Conservation (phyloP, 306 rosid genomes). For the Boehmeria nivea region DNA sequence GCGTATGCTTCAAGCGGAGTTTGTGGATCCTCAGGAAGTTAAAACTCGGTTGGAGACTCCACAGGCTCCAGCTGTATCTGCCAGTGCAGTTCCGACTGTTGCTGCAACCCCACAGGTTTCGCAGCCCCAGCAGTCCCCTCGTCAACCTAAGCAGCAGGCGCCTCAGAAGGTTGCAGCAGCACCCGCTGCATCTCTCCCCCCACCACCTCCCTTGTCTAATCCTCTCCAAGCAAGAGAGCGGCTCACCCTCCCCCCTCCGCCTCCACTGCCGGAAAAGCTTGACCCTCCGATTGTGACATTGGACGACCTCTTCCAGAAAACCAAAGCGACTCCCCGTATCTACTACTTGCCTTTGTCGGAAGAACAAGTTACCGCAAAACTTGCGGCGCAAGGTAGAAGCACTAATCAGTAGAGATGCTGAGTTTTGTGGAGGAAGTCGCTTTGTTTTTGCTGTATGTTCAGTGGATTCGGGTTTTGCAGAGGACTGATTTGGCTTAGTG, state of each 20-base stretch:
- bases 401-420: conserved; percentile 30
- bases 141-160: conserved; percentile 30
- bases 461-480: too few relatives aligned
- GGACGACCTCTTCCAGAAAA: conserved; percentile 91
- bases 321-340: conserved; percentile 83
- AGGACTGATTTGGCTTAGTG: too few relatives aligned
- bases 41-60: conserved; percentile 58
- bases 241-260: conserved; percentile 78
- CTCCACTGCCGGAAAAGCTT: conserved; percentile 55
- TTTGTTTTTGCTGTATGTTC: conserved; percentile 9
- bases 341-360: conserved; percentile 90
- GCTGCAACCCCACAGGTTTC: conserved; percentile 32
- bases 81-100: conserved; percentile 35
- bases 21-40: conserved; percentile 87
- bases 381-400: conserved; percentile 45
- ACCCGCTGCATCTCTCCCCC: conserved; percentile 27
- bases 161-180: conserved; percentile 35
- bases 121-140: conserved; percentile 40
- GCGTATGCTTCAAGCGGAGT: conserved; percentile 73
- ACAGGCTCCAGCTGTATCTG: conserved; percentile 50
- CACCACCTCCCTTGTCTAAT: conserved; percentile 50
- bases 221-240: conserved; percentile 60
- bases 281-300: conserved; percentile 82
- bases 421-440: conserved; percentile 5
- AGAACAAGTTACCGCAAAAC: conserved; percentile 70